Conservation (phyloP, 2,329 filamentous ascomycete genomes). For the Curvularia hawaiiensis region DNA sequence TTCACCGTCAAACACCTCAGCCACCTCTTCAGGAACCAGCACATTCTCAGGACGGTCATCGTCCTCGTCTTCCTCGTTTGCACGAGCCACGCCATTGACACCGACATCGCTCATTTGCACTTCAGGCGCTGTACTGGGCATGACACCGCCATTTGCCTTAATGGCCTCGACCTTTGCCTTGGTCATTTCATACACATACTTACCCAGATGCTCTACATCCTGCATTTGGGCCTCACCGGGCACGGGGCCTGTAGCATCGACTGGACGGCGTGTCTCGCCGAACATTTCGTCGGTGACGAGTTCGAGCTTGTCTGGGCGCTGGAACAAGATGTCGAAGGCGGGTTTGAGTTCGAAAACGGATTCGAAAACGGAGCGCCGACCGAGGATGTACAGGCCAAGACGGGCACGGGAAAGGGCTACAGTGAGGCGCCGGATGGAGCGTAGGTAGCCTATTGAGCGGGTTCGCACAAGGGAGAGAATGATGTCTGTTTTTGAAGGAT, state of each 20-base stretch:
- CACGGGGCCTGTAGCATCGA: constrained; percentile 25
- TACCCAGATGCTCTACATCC: constrained; percentile 88
- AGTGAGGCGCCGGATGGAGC: constrained; percentile 90
- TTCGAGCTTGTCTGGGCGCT: constrained; percentile 78
- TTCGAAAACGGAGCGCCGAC: constrained; percentile 86
- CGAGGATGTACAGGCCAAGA: constrained; percentile 89
- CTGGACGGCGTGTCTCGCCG: constrained; percentile 63
- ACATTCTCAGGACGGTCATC: constrained; percentile 41
- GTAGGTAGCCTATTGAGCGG: constrained; percentile 85
- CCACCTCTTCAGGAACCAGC: constrained; percentile 23
- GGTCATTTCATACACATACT: constrained; percentile 98
- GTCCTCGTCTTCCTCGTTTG: constrained; percentile 26
- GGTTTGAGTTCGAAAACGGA: constrained; percentile 84
- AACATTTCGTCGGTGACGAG: constrained; percentile 87
- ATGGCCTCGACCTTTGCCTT: constrained; percentile 68
- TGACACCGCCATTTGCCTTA: constrained; percentile 49
- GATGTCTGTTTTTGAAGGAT: constrained; percentile 64
- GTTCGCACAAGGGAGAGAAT: constrained; percentile 93
- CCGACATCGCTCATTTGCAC: constrained; percentile 41
- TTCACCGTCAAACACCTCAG: constrained; percentile 7
- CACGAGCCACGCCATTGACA: constrained; percentile 33
- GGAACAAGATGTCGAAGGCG: constrained; percentile 79
- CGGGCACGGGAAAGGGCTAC: constrained; percentile 93
- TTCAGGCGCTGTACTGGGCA: constrained; percentile 41
- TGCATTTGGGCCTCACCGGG: constrained; percentile 73